These are phyloP conservation scores for Polyplosphaeria fusca DNA, from an alignment of 495 filamentous ascomycete genomes.

Conservation along the genomic window DNA sequence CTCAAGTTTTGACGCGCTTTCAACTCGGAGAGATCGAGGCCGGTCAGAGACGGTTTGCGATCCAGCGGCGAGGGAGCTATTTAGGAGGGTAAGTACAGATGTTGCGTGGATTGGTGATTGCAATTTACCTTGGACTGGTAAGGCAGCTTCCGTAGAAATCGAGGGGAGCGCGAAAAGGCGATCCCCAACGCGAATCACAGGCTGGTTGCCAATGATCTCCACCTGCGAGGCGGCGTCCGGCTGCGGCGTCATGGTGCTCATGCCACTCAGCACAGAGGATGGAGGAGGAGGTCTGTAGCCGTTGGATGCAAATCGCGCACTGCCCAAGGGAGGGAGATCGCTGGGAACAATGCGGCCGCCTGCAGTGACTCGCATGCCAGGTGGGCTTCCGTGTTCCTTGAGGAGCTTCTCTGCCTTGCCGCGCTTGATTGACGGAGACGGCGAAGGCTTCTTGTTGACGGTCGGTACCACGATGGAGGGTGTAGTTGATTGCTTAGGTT, in stretches of 20 bases:
- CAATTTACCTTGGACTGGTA: no score
- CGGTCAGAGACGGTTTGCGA: neutral
- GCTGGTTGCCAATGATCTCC: conserved; percentile 11
- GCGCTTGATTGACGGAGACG: conserved; percentile 42
- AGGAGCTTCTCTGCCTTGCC: conserved; percentile 48
- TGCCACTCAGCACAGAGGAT: conserved; percentile 2
- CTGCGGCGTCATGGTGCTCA: conserved; percentile 8
- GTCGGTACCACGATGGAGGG: conserved; percentile 5
- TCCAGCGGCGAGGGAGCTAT: no score
- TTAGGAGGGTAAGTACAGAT: no score
- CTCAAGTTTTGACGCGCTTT: conserved; percentile 12
- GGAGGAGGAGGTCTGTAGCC: conserved; percentile 31
- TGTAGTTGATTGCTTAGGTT: neutral
- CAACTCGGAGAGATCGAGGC: conserved; percentile 7
- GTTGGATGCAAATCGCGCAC: conserved; percentile 31
- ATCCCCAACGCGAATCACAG: conserved; percentile 15
- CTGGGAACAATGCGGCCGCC: conserved; percentile 62
- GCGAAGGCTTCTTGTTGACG: conserved; percentile 37
- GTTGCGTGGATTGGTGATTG: no score
- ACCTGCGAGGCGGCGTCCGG: neutral
- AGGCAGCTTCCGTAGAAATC: no score
- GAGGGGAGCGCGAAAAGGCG: conserved; percentile 9
- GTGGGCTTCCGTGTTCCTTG: conserved; percentile 58
- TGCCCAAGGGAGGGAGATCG: conserved; percentile 37
- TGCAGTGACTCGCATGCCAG: conserved; percentile 60